Evolutionary conservation across 139 green algal species (phyloP).

Genomic region (Coelastrella sp.): DNA sequence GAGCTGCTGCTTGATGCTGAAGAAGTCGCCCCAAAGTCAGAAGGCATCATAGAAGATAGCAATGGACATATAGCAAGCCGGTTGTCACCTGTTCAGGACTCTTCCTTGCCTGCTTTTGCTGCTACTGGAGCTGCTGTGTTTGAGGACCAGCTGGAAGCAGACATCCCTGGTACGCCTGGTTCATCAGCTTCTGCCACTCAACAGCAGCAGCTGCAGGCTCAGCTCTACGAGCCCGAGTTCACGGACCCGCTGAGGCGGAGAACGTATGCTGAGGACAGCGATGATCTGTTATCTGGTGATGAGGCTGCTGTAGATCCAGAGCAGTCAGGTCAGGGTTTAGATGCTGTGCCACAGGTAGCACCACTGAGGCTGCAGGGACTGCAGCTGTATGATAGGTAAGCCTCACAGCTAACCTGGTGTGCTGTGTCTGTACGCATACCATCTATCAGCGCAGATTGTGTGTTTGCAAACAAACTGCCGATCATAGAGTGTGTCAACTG

Average conservation of each 20-base stretch:
- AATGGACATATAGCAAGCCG: not conserved
- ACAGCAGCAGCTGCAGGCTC: not conserved
- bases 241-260: constrained; percentile 31
- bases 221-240: not conserved
- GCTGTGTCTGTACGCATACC: not conserved
- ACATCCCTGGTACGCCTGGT: not conserved
- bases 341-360: not conserved
- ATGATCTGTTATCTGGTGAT: not conserved
- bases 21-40: not conserved
- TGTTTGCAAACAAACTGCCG: too few relatives aligned
- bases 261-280: not conserved
- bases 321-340: not conserved
- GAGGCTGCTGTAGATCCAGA: not conserved
- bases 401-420: not conserved
- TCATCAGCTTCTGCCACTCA: not conserved
- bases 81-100: too few relatives aligned
- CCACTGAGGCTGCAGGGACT: constrained; percentile 24
- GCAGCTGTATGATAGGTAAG: constrained; percentile 44
- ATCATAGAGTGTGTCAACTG: too few relatives aligned
- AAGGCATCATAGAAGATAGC: not conserved
- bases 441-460: not conserved
- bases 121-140: not conserved
- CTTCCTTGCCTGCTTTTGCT: too few relatives aligned
- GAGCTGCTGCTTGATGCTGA: not conserved
- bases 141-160: not conserved